Evolutionary conservation across 2,329 filamentous ascomycete genomes (phyloP).

Genomic region (Xylariaceae sp.): DNA sequence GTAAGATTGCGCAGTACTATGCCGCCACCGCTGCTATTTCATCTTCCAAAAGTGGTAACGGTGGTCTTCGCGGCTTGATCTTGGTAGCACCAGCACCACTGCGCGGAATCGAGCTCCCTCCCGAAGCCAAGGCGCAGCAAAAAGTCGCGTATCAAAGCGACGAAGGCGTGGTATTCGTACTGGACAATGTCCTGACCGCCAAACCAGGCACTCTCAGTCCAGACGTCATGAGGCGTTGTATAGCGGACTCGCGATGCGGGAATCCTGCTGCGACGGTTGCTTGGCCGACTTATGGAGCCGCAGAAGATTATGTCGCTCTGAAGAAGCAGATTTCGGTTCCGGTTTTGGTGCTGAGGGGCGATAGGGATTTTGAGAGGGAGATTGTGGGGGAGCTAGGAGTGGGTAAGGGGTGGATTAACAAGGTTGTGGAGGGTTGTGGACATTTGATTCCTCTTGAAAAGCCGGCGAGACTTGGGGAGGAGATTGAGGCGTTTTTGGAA

Average conservation of each 20-base stretch:
- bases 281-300: constrained; percentile 4
- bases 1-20: constrained; percentile 4
- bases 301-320: not conserved
- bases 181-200: constrained; percentile 4
- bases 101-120: not conserved
- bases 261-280: constrained; percentile 1
- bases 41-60: not conserved
- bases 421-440: constrained; percentile 1
- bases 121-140: not conserved
- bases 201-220: not conserved
- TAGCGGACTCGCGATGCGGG: constrained; percentile 2
- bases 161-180: constrained; percentile 1
- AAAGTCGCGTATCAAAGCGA: constrained; percentile 1
- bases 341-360: constrained; percentile 3
- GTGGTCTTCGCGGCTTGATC: not conserved
- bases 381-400: not conserved
- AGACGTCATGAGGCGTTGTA: not conserved
- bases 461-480: not conserved
- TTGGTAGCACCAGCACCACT: constrained; percentile 3
- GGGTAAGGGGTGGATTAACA: not conserved
- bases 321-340: not conserved
- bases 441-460: constrained; percentile 6
- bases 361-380: constrained; percentile 3
- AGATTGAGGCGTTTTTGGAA: not conserved
- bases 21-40: too few species aligned